phyloP scores from a whole-genome alignment of 192 early-diverging fungal species.

The Linderina pennispora region DNA sequence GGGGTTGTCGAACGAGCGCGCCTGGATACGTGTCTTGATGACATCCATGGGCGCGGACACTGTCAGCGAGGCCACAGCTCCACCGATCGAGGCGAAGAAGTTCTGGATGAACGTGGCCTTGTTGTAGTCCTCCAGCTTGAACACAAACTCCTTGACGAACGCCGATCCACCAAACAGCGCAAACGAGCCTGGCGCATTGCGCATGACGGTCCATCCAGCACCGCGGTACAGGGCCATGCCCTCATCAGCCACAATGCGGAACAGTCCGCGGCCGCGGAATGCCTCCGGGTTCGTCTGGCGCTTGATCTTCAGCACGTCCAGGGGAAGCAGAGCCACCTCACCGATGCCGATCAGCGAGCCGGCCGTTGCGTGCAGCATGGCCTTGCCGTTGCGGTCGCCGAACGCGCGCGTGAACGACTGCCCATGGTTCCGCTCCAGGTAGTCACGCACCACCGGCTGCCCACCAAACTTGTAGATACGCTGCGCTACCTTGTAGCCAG shows the following conservation, averaged over 20 bases:
- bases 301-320: constrained; percentile 99
- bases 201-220: constrained; percentile 92
- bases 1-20: constrained; percentile 78
- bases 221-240: constrained; percentile 92
- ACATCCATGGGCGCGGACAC: constrained; percentile 97
- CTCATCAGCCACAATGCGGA: constrained; percentile 79
- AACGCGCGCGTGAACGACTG: constrained; percentile 68
- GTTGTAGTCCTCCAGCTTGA: constrained; percentile 83
- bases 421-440: constrained; percentile 78
- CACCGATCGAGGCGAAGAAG: constrained; percentile 93
- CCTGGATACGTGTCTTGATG: constrained; percentile 99
- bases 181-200: constrained; percentile 98
- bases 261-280: constrained; percentile 74
- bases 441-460: constrained; percentile 94
- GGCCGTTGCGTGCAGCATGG: constrained; percentile 96
- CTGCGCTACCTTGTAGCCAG: constrained; percentile 97
- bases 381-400: constrained; percentile 92
- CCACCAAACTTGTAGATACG: constrained; percentile 99
- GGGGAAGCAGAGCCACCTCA: constrained; percentile 91
- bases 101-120: constrained; percentile 98
- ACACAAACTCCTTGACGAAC: constrained; percentile 89
- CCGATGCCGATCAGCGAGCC: constrained; percentile 96
- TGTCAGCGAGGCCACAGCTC: constrained; percentile 89
- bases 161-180: constrained; percentile 93
- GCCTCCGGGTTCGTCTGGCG: constrained; percentile 88